Evolutionary conservation across 306 rosid genomes (phyloP).

Genomic region (Benincasa hispida): DNA sequence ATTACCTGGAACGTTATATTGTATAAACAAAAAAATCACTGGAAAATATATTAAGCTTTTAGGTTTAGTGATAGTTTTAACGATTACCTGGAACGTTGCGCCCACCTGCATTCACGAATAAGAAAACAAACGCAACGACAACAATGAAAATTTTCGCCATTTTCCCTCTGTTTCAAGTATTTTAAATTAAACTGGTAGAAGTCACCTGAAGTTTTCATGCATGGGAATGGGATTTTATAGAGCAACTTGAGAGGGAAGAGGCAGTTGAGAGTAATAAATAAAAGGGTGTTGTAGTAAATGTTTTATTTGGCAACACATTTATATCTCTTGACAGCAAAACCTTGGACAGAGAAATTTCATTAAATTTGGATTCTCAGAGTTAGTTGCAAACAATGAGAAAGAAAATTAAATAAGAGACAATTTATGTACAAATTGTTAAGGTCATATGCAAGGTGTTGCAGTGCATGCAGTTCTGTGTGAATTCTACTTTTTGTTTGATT

Average conservation of each 20-base stretch:
- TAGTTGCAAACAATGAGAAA: slow-evolving; percentile 26
- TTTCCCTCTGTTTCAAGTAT: neutral
- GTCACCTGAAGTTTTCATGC: neutral
- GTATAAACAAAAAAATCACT: too few relatives aligned
- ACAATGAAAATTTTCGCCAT: slow-evolving; percentile 20
- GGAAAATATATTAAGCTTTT: neutral
- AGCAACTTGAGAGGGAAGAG: slow-evolving; percentile 8
- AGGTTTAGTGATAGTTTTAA: neutral
- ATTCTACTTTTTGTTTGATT: too few relatives aligned
- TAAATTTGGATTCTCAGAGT: slow-evolving; percentile 21
- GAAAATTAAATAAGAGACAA: slow-evolving; percentile 25
- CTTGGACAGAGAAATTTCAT: slow-evolving; percentile 33
- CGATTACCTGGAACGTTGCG: slow-evolving; percentile 26
- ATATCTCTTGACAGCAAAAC: neutral
- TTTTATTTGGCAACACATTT: neutral
- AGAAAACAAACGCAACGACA: slow-evolving; percentile 14
- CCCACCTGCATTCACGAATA: slow-evolving; percentile 32
- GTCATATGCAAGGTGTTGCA: too few relatives aligned
- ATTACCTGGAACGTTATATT: too few relatives aligned
- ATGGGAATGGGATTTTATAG: slow-evolving; percentile 11
- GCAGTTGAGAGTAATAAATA: slow-evolving; percentile 53
- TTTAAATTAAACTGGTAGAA: neutral
- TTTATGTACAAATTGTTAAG: neutral
- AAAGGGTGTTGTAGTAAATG: slow-evolving; percentile 12
- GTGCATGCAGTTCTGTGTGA: too few relatives aligned